A percentile compares a stretch with the other conserved stretches of the same genome.
Evolutionary conservation across 1,284 basidiomycete species (phyloP).

Genomic region (Melampsora occidentalis): DNA sequence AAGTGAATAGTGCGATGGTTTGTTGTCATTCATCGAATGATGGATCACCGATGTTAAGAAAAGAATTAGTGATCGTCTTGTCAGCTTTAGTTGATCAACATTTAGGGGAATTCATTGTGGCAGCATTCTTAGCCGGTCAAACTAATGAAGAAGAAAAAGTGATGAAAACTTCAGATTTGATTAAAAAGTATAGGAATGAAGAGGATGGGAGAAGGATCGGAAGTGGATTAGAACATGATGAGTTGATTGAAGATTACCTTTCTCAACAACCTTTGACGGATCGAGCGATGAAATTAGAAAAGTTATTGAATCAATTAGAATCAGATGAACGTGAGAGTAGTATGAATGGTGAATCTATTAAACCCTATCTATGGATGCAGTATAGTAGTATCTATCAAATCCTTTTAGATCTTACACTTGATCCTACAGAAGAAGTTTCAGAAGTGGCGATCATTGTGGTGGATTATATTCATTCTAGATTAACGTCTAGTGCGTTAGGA

Average conservation of each 20-base stretch:
- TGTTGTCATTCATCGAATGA: constrained; percentile 43
- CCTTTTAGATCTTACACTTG: constrained; percentile 52
- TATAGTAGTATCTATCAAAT: constrained; percentile 52
- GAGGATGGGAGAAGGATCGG: background rate
- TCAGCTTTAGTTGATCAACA: constrained; percentile 41
- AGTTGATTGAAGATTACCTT: background rate
- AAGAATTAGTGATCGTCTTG: constrained; percentile 43
- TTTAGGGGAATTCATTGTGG: constrained; percentile 42
- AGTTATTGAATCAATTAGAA: constrained; percentile 33
- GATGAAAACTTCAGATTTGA: constrained; percentile 12
- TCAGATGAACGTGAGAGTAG: constrained; percentile 14
- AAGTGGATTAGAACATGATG: background rate
- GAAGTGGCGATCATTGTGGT: constrained; percentile 51
- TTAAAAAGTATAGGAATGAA: constrained; percentile 36
- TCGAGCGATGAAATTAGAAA: constrained; percentile 35
- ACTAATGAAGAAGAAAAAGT: constrained; percentile 23
- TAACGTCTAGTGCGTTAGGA: constrained; percentile 47
- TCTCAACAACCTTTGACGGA: constrained; percentile 28
- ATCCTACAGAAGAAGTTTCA: constrained; percentile 52
- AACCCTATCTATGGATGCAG: constrained; percentile 41
- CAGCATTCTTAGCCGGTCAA: constrained; percentile 32
- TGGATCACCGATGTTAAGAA: constrained; percentile 41
- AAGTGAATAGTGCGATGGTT: constrained; percentile 37
- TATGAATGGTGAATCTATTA: constrained; percentile 26
- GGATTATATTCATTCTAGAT: constrained; percentile 51